These are phyloP conservation scores for Venustampulla echinocandica DNA, from an alignment of 495 filamentous ascomycete species.

Conservation along the genomic window DNA sequence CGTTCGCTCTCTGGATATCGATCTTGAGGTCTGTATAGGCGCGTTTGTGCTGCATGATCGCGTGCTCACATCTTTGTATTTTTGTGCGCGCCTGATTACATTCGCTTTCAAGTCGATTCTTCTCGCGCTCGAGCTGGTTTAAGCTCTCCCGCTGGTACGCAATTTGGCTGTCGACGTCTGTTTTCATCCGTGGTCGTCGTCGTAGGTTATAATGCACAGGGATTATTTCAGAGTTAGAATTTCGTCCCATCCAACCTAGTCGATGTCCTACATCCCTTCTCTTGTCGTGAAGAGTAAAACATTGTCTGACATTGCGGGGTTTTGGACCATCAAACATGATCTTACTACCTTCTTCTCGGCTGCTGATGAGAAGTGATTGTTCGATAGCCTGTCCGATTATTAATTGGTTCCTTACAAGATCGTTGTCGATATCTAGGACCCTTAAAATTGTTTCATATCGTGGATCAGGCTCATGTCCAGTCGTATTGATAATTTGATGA, in stretches of 20 bases:
- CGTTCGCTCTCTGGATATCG: slow-evolving; percentile 46
- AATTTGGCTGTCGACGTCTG: slow-evolving; percentile 62
- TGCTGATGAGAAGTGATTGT: slow-evolving; percentile 69
- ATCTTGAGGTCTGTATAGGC: slow-evolving; percentile 43
- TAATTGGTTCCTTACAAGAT: slow-evolving; percentile 65
- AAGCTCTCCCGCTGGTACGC: slow-evolving; percentile 37
- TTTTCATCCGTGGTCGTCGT: slow-evolving; percentile 65
- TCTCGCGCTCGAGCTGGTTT: slow-evolving; percentile 35
- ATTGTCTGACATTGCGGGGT: slow-evolving; percentile 63
- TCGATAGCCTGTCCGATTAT: slow-evolving; percentile 80
- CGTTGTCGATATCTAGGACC: slow-evolving; percentile 73
- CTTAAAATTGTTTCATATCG: slow-evolving; percentile 68
- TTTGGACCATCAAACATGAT: slow-evolving; percentile 54
- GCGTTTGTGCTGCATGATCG: slow-evolving; percentile 34
- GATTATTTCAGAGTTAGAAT: slow-evolving; percentile 22
- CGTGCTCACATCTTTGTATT: slow-evolving; percentile 30
- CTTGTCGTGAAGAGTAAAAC: slow-evolving; percentile 52
- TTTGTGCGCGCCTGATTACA: slow-evolving; percentile 14
- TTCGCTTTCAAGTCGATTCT: slow-evolving; percentile 15
- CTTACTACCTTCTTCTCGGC: slow-evolving; percentile 52
- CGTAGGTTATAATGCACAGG: slow-evolving; percentile 1
- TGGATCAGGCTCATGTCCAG: slow-evolving; percentile 61
- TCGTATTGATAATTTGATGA: slow-evolving; percentile 48
- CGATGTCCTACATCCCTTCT: slow-evolving; percentile 55
- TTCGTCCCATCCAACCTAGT: slow-evolving; percentile 36